Conservation (phyloP, 345 rosid species). For the Microcos paniculata region DNA sequence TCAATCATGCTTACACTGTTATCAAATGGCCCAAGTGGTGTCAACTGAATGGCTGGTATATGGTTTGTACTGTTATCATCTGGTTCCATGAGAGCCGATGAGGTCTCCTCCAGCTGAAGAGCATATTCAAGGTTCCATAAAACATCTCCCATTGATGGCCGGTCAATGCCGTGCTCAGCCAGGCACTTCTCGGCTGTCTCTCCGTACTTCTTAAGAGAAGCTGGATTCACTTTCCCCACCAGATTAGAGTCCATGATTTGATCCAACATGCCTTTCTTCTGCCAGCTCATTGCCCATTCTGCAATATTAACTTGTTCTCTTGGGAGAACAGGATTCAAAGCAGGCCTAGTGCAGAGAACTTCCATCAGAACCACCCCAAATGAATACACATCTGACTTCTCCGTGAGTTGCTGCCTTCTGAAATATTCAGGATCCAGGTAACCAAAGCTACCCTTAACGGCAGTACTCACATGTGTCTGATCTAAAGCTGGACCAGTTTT, state of each 20-base stretch:
- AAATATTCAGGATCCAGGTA: conserved; percentile 98
- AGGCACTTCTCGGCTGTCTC: conserved; percentile 99
- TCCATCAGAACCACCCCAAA: conserved; percentile 98
- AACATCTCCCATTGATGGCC: conserved; percentile 99
- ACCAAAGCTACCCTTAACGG: conserved; percentile 99
- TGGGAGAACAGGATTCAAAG: conserved; percentile 93
- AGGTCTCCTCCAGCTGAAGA: conserved; percentile 90
- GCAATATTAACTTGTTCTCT: conserved; percentile 98
- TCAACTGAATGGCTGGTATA: conserved; percentile 78
- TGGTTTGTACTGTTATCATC: conserved; percentile 98
- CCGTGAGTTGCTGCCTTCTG: conserved; percentile 93
- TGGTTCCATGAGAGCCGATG: conserved; percentile 82
- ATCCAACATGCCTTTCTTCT: conserved; percentile 91
- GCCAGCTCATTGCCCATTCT: conserved; percentile 99
- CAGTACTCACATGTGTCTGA: conserved; percentile 98
- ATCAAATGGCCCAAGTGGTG: conserved; percentile 84
- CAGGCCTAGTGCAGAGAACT: conserved; percentile 94
- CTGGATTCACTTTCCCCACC: conserved; percentile 78
- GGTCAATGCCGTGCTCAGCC: conserved; percentile 87
- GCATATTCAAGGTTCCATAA: conserved; percentile 97
- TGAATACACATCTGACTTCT: conserved; percentile 96
- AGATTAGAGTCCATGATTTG: conserved; percentile 92
- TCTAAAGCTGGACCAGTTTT: conserved; percentile 91
- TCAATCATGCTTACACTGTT: conserved; percentile 81
- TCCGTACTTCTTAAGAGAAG: conserved; percentile 90